These are phyloP conservation scores for Setaria italica DNA, from an alignment of 202 grass and related monocot species.

Conservation along the genomic window DNA sequence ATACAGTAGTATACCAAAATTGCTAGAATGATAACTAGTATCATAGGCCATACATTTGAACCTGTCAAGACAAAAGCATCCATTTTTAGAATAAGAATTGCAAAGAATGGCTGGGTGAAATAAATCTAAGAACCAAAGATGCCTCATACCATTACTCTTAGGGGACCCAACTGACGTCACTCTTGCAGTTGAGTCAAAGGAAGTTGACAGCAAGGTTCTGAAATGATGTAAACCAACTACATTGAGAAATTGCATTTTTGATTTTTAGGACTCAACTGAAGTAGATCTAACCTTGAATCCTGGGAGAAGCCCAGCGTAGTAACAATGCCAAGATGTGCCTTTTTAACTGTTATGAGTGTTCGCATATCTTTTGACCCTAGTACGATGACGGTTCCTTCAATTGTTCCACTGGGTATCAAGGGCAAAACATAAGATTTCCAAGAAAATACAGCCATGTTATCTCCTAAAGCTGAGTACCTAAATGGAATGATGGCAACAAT, in stretches of 20 bases:
- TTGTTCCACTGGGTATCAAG: slow-evolving; percentile 75
- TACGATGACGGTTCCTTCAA: slow-evolving; percentile 75
- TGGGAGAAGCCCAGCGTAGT: slow-evolving; percentile 75
- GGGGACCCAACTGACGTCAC: slow-evolving; percentile 63
- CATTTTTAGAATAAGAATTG: slow-evolving; percentile 30
- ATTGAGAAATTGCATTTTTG: slow-evolving; percentile 17
- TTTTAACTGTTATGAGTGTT: slow-evolving; percentile 73
- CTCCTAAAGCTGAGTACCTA: slow-evolving; percentile 4
- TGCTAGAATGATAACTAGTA: slow-evolving; percentile 72
- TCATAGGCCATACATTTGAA: slow-evolving; percentile 53
- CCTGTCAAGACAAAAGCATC: slow-evolving; percentile 59
- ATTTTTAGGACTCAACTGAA: neutral
- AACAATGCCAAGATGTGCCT: slow-evolving; percentile 89
- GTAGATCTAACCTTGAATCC: slow-evolving; percentile 73
- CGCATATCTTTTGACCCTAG: slow-evolving; percentile 65
- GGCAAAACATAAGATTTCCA: slow-evolving; percentile 24
- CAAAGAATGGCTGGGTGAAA: slow-evolving; percentile 42
- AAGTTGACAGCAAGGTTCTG: slow-evolving; percentile 84
- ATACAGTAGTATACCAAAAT: slow-evolving; percentile 75
- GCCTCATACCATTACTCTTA: slow-evolving; percentile 57
- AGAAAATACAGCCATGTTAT: slow-evolving; percentile 23
- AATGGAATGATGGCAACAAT: neutral
- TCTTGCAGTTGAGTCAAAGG: slow-evolving; percentile 88
- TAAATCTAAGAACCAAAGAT: slow-evolving; percentile 14
- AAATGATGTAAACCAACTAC: slow-evolving; percentile 33